phyloP scores from a whole-genome alignment of 768 basidiomycete genomes.

The Lyophyllum atratum region DNA sequence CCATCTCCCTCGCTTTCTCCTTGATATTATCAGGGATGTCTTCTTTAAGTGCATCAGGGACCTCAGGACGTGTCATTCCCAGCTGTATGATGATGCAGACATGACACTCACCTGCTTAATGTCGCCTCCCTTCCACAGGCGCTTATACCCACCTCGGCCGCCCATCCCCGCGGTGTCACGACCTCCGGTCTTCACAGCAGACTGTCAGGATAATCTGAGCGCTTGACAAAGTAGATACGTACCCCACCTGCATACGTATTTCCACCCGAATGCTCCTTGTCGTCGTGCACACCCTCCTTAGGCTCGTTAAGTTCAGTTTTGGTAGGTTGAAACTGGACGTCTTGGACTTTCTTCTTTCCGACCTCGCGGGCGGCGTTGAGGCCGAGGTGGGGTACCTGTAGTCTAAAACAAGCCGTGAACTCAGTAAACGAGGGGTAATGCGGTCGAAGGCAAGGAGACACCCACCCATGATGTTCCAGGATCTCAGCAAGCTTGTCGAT shows the following conservation, averaged over 20 bases:
- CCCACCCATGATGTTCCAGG: conserved; percentile 60
- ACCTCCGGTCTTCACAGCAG: conserved; percentile 52
- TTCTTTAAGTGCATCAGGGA: conserved; percentile 55
- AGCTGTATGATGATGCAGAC: neutral
- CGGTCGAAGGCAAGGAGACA: neutral
- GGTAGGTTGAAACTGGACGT: conserved; percentile 59
- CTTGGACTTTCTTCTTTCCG: conserved; percentile 52
- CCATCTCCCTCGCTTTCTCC: conserved; percentile 68
- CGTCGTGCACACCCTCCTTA: conserved; percentile 65
- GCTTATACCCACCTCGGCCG: conserved; percentile 68
- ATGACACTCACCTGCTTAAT: conserved; percentile 52
- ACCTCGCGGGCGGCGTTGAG: conserved; percentile 59
- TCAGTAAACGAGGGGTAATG: neutral
- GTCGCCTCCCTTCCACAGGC: conserved; percentile 61
- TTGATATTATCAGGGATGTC: conserved; percentile 61
- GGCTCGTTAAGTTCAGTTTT: conserved; percentile 52
- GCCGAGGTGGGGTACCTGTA: conserved; percentile 55
- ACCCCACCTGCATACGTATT: conserved; percentile 71
- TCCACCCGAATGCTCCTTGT: conserved; percentile 62
- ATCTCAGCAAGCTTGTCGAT: conserved; percentile 62
- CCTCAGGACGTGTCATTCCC: conserved; percentile 25
- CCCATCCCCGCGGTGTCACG: conserved; percentile 68
- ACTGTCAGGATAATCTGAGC: neutral
- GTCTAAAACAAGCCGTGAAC: conserved; percentile 27
- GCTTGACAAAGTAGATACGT: conserved; percentile 14